Percentiles rank a stretch among this genome's conserved stretches.
phyloP scores from a whole-genome alignment of 768 basidiomycete genomes.

The Russula earlei region DNA sequence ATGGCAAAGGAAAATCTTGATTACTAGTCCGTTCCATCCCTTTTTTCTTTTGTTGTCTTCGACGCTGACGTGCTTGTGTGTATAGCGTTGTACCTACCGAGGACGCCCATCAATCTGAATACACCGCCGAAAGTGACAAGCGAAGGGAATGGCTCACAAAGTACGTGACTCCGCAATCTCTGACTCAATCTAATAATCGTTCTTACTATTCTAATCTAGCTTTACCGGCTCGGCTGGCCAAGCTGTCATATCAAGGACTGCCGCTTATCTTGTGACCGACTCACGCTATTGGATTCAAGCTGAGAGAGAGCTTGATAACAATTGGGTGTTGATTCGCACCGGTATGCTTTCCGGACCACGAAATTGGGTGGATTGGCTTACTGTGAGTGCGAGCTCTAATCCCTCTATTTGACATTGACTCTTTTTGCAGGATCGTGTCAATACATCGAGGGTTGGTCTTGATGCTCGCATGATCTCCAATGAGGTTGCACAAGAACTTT shows the following conservation, averaged over 20 bases:
- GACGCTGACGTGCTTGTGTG: neutral
- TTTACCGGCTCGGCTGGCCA: constrained; percentile 62
- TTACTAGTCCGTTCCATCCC: constrained; percentile 14
- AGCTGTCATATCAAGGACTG: constrained; percentile 54
- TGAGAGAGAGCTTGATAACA: constrained; percentile 52
- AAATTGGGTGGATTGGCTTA: constrained; percentile 74
- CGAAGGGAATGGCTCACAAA: constrained; percentile 71
- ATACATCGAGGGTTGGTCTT: constrained; percentile 55
- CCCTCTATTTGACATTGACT: neutral
- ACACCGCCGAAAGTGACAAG: constrained; percentile 66
- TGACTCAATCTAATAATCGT: neutral
- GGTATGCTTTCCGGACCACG: constrained; percentile 45
- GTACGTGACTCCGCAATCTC: constrained; percentile 32
- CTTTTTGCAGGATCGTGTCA: constrained; percentile 31
- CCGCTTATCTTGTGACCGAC: constrained; percentile 71
- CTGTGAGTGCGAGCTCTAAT: neutral
- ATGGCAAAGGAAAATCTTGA: constrained; percentile 20
- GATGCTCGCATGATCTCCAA: constrained; percentile 80
- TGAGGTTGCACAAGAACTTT: constrained; percentile 55
- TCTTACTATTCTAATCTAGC: constrained; percentile 25
- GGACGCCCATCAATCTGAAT: constrained; percentile 80
- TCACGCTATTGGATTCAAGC: constrained; percentile 83
- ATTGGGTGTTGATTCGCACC: constrained; percentile 64
- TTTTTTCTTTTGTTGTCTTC: neutral
- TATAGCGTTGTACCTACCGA: constrained; percentile 69